phyloP scores from a whole-genome alignment of 1,284 basidiomycete genomes.

The Singerocomus inundabilis region DNA sequence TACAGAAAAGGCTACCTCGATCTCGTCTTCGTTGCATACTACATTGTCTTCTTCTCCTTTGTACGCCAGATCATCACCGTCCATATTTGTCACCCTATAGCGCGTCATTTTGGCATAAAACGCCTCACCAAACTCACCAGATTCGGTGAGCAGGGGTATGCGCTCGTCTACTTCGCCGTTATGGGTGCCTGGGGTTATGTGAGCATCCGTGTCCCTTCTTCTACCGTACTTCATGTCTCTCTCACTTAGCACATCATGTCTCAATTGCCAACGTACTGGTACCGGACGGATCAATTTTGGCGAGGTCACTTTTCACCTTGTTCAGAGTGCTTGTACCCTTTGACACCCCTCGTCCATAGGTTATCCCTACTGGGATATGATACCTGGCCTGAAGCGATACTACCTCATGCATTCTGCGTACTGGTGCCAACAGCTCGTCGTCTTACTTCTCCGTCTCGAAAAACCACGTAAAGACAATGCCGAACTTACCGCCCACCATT shows the following conservation, averaged over 20 bases:
- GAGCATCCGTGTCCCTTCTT: slow-evolving; percentile 33
- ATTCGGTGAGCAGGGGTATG: slow-evolving; percentile 91
- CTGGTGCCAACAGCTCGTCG: slow-evolving; percentile 93
- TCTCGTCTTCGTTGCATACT: slow-evolving; percentile 80
- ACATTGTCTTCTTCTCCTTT: slow-evolving; percentile 92
- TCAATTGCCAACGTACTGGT: slow-evolving; percentile 89
- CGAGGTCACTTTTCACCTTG: slow-evolving; percentile 46
- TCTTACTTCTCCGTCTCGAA: slow-evolving; percentile 83
- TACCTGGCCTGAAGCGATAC: slow-evolving; percentile 82
- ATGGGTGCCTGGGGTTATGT: slow-evolving; percentile 80
- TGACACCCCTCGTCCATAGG: slow-evolving; percentile 39
- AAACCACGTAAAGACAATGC: slow-evolving; percentile 92
- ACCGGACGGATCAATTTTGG: slow-evolving; percentile 81
- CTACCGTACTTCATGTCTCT: background rate
- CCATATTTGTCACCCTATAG: slow-evolving; percentile 71
- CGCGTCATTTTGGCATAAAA: slow-evolving; percentile 67
- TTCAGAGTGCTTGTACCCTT: background rate
- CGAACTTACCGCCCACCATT: slow-evolving; percentile 86
- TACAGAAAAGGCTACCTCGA: slow-evolving; percentile 84
- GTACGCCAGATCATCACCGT: slow-evolving; percentile 79
- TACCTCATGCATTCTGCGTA: slow-evolving; percentile 90
- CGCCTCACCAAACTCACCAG: slow-evolving; percentile 70
- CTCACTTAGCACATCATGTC: slow-evolving; percentile 75
- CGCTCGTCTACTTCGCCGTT: slow-evolving; percentile 74
- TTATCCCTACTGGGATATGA: slow-evolving; percentile 91